Evolutionary conservation across 208 protist genomes (phyloP).

Genomic region (Zelonia costaricensis): DNA sequence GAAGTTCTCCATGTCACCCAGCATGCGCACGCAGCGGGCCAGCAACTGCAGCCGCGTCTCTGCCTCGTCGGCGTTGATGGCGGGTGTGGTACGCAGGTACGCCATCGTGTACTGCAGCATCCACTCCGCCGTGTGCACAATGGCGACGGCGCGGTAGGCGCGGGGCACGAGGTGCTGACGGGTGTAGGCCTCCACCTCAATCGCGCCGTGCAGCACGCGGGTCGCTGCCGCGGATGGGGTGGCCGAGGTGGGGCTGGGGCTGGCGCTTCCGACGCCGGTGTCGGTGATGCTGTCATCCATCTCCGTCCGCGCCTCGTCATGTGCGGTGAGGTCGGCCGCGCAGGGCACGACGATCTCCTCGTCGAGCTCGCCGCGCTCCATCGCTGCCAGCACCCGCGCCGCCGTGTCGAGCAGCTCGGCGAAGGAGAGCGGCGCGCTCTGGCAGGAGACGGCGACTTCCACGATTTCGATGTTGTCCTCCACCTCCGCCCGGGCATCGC

Average conservation of each 20-base stretch:
- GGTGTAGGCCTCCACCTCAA: conserved; percentile 62
- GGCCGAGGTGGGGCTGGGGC: conserved; percentile 4
- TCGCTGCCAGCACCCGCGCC: conserved; percentile 35
- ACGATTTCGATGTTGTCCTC: conserved; percentile 55
- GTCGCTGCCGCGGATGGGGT: conserved; percentile 6
- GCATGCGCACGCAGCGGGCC: conserved; percentile 69
- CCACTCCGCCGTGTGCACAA: conserved; percentile 77
- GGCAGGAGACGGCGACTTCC: conserved; percentile 38
- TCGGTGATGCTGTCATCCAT: neutral
- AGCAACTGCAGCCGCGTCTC: conserved; percentile 59
- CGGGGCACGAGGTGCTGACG: conserved; percentile 43
- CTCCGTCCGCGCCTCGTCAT: neutral
- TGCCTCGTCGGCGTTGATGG: conserved; percentile 55
- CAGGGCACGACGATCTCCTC: conserved; percentile 51
- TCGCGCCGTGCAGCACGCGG: conserved; percentile 51
- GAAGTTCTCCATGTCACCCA: conserved; percentile 74
- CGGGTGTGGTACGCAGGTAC: conserved; percentile 60
- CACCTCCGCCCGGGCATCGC: conserved; percentile 54
- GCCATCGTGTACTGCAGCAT: conserved; percentile 85
- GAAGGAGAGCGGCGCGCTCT: conserved; percentile 63
- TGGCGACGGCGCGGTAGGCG: conserved; percentile 39
- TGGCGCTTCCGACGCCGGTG: neutral
- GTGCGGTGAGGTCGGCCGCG: conserved; percentile 18
- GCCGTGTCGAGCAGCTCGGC: conserved; percentile 53
- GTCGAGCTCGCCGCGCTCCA: conserved; percentile 61